Percentiles rank a stretch among this genome's conserved stretches.
Conservation (phyloP, 2,329 filamentous ascomycete species). For the Aspergillus sp. region DNA sequence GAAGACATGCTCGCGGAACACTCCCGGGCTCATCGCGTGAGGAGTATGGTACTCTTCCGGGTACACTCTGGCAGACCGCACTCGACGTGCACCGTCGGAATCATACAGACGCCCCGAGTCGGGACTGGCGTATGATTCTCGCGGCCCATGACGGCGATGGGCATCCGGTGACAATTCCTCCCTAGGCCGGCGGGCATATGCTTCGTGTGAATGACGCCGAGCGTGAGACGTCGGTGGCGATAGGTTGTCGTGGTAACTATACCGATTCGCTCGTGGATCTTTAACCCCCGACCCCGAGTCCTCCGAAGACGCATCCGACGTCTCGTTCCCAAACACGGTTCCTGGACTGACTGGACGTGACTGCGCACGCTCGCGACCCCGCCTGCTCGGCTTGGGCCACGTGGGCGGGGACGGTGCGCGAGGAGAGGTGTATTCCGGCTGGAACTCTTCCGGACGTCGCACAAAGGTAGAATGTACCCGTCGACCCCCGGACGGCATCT, state of each 20-base stretch:
- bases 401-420: slow-evolving; percentile 28
- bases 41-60: slow-evolving; percentile 14
- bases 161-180: slow-evolving; percentile 29
- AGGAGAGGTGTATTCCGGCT: slow-evolving; percentile 22
- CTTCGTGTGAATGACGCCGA: slow-evolving; percentile 39
- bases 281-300: slow-evolving; percentile 10
- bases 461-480: slow-evolving; percentile 20
- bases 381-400: slow-evolving; percentile 13
- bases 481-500: slow-evolving; percentile 18
- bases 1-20: slow-evolving; percentile 17
- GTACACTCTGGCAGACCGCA: slow-evolving; percentile 6
- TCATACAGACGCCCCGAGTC: slow-evolving; percentile 15
- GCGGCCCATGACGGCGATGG: slow-evolving; percentile 12
- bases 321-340: slow-evolving; percentile 18
- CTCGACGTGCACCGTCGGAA: slow-evolving; percentile 18
- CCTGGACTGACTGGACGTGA: slow-evolving; percentile 21
- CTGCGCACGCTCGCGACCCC: slow-evolving; percentile 24
- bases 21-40: no score
- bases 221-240: slow-evolving; percentile 26
- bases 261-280: slow-evolving; percentile 17
- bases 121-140: slow-evolving; percentile 7
- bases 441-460: slow-evolving; percentile 17
- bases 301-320: slow-evolving; percentile 32
- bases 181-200: slow-evolving; percentile 30
- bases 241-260: slow-evolving; percentile 22